Evolutionary conservation across 2,329 filamentous ascomycete genomes (phyloP).

Genomic region (Plectosphaerella sp.): DNA sequence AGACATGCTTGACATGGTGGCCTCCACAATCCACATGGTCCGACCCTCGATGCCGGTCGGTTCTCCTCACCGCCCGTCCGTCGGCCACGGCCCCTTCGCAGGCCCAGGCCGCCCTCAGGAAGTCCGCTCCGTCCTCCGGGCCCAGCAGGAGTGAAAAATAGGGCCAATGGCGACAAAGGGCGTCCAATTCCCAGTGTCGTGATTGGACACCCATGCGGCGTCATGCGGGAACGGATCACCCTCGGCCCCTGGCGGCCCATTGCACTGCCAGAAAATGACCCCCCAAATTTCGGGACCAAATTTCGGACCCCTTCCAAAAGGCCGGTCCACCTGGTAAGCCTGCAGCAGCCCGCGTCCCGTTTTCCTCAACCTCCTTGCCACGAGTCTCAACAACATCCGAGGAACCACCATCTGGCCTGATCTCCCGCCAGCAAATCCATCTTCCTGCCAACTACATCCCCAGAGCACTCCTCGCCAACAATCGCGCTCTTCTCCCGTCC

Average conservation of each 20-base stretch:
- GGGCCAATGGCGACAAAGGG: background rate
- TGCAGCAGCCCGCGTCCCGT: background rate
- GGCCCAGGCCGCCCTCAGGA: no score
- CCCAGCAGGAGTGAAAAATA: no score
- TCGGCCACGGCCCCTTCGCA: no score
- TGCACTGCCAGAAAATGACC: background rate
- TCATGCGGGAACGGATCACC: background rate
- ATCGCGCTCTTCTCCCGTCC: background rate
- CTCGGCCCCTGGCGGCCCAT: background rate
- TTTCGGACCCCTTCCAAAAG: slow-evolving; percentile 2
- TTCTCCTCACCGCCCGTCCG: no score
- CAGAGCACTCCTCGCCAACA: background rate
- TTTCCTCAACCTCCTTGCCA: slow-evolving; percentile 7
- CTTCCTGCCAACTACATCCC: background rate
- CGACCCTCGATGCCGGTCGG: no score
- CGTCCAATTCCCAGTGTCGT: background rate
- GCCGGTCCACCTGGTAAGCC: slow-evolving; percentile 6
- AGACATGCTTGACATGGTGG: no score
- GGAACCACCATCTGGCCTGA: slow-evolving; percentile 5
- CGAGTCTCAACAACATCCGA: slow-evolving; percentile 12
- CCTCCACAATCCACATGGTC: no score
- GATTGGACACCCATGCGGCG: background rate
- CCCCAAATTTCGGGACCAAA: background rate
- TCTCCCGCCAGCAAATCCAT: background rate
- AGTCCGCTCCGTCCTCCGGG: no score